These are phyloP conservation scores for Quercus robur DNA, from an alignment of 306 rosid species.

Conservation along the genomic window DNA sequence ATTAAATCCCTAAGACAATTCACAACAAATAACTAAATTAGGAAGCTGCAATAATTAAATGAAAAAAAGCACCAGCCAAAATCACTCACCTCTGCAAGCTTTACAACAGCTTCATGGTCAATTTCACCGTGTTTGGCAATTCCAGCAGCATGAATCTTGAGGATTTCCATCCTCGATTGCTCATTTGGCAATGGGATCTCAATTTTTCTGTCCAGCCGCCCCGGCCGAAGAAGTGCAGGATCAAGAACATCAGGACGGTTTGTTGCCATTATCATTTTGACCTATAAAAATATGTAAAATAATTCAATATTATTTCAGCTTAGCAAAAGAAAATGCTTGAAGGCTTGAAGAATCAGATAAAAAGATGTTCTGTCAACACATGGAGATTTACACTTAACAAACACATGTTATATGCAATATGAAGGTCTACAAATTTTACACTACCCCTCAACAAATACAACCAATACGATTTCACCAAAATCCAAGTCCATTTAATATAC, in stretches of 20 bases:
- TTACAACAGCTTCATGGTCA: too few relatives aligned
- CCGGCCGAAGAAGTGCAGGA: constrained; percentile 97
- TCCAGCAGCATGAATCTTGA: too few relatives aligned
- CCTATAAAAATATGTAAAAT: constrained; percentile 42
- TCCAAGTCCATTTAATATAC: too few relatives aligned
- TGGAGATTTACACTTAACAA: neutral
- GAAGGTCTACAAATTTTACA: too few relatives aligned
- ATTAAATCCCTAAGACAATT: too few relatives aligned
- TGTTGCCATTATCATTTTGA: constrained; percentile 98
- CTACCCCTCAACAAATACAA: too few relatives aligned
- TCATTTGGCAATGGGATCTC: constrained; percentile 98
- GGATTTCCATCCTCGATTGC: constrained; percentile 77
- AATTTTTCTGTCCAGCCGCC: constrained; percentile 89
- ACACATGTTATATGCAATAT: neutral
- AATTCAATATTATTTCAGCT: neutral
- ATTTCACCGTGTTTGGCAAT: too few relatives aligned
- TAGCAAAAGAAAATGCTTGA: constrained; percentile 6
- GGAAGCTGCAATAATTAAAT: too few relatives aligned
- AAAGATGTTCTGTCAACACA: neutral
- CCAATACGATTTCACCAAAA: too few relatives aligned
- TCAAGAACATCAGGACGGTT: constrained; percentile 93
- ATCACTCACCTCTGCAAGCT: too few relatives aligned
- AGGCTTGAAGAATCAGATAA: neutral
- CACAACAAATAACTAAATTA: too few relatives aligned
- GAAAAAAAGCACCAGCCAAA: too few relatives aligned